Base-by-base conservation (phyloP, 805 yeast genomes). In the Ogataea neopini region DNA sequence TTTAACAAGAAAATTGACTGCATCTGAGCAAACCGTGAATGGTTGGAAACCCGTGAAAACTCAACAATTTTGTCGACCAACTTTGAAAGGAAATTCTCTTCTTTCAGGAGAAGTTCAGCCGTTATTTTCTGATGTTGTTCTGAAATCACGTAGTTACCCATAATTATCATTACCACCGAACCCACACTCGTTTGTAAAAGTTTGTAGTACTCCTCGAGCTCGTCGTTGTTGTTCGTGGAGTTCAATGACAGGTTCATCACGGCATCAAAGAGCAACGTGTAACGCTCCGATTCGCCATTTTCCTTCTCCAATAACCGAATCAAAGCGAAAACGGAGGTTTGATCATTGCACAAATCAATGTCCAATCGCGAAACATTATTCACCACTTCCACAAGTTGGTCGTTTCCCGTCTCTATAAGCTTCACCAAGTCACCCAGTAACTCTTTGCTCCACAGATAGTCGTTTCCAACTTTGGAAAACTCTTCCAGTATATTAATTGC, bases 161-260 rank as follows among this genome's bases (percentile, higher is more conserved):
- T 17, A 4, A 52, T 32, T 8, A 58, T 49, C 56, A 54, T 52
- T 2, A 42, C 43, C 14, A 56, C 22, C 4, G 58, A 34, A n/a
- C 34, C 33, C 7, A 49, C 22, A 25, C 14, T 11, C 3, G 17
- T 26, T 17, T 30, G 9, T 5, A 49, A 18, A 13, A 51, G 29
- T 9, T 19, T 17, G 7, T 43, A 17, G 36, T 51, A 53, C 26
- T 23, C 19, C 18, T 43, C 53, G 10, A 57, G 34, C 3, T 45
- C 46, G 36, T 51, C 57, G 39, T 53, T 50, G 5, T 14, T 19
- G 43, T 40, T 50, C 4, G 54, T 37, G 11, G 10, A 6, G 40
- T 51, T 53, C 20, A 44, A 45, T 14, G 57, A 54, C 8, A 56
- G 38, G 37, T 52, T 52, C 60, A 56, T 50, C 14, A 44, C 48